These are phyloP conservation scores for Talaromyces nanjingensis DNA, from an alignment of 495 filamentous ascomycete genomes.

Conservation along the genomic window DNA sequence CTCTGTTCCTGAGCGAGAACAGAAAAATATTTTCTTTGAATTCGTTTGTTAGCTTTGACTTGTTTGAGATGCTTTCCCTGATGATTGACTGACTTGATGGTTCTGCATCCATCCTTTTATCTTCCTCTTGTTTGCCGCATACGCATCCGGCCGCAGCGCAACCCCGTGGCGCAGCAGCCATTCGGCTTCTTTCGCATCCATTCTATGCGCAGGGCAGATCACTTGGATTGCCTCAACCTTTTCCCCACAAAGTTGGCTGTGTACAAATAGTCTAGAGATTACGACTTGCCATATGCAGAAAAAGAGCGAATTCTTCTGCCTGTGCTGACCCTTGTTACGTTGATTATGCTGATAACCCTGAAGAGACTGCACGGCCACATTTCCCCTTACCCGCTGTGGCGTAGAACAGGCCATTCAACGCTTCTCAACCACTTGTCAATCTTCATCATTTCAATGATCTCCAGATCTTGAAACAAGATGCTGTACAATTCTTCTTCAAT, in stretches of 20 bases:
- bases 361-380: background rate
- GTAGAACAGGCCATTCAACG: background rate
- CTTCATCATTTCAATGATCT: background rate
- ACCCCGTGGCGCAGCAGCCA: constrained; percentile 1
- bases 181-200: background rate
- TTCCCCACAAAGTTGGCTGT: constrained; percentile 4
- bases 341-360: background rate
- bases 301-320: background rate
- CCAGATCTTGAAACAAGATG: background rate
- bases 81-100: background rate
- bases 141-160: background rate
- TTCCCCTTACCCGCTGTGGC: background rate
- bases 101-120: background rate
- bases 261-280: background rate
- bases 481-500: background rate
- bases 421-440: background rate
- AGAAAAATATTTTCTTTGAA: background rate
- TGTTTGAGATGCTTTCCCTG: background rate
- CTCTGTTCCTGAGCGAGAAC: background rate
- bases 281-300: background rate
- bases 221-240: background rate
- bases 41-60: background rate
- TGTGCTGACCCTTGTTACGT: background rate
- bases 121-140: background rate
- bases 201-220: background rate